Evolutionary conservation across 2,329 filamentous ascomycete genomes (phyloP).

Genomic region (Scopulariopsis brevicaulis): DNA sequence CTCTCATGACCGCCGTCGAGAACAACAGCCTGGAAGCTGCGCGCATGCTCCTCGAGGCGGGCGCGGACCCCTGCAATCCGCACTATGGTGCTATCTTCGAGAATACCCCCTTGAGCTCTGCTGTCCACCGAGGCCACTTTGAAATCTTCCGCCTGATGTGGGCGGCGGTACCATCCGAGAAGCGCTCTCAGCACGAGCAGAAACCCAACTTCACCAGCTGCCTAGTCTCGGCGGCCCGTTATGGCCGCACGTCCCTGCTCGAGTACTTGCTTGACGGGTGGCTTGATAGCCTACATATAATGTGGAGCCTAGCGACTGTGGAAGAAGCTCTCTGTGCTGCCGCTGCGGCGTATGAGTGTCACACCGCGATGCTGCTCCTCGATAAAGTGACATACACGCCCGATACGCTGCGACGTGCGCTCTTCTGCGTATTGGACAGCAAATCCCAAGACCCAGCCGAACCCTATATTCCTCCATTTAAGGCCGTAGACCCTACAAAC

Average conservation of each 20-base stretch:
- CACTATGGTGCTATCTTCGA: background rate
- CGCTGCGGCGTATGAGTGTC: background rate
- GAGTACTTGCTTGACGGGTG: background rate
- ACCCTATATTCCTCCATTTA: slow-evolving; percentile 9
- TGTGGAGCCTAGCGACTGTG: no score
- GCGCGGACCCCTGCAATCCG: slow-evolving; percentile 4
- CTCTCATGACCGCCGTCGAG: no score
- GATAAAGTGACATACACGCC: background rate
- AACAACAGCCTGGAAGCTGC: slow-evolving; percentile 6
- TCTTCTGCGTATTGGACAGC: no score
- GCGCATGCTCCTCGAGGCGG: slow-evolving; percentile 8
- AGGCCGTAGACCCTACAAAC: slow-evolving; percentile 4
- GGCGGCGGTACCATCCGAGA: background rate
- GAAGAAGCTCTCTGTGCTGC: background rate
- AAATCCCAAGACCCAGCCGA: no score
- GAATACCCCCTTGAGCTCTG: background rate
- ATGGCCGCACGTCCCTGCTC: background rate
- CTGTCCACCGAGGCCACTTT: background rate
- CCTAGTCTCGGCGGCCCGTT: no score
- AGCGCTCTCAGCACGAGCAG: background rate
- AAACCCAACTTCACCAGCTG: background rate
- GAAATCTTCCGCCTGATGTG: background rate
- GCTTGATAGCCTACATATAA: background rate
- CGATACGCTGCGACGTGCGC: background rate
- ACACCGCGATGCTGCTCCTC: background rate